Percentiles rank a stretch among this genome's conserved stretches.
Conservation (phyloP, 108 stramenopile genomes). For the Nannochloropsis salina region DNA sequence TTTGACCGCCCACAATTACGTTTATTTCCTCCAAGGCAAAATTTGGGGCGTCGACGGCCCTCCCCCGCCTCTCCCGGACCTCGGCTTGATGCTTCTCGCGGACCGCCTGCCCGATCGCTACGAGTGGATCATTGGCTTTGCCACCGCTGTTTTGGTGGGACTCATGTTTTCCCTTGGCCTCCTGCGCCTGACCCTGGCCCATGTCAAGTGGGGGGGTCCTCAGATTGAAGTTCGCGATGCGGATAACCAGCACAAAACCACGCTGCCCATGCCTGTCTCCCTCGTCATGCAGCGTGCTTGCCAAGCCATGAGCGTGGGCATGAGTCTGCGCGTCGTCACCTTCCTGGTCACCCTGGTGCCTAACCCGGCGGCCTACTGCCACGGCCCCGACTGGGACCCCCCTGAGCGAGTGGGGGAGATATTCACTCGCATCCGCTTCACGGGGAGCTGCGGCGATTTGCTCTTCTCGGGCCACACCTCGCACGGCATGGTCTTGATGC, state of each 20-base stretch:
- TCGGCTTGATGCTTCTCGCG: conserved; percentile 11
- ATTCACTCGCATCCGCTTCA: not conserved
- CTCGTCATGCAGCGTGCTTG: conserved; percentile 2
- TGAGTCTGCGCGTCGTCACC: not conserved
- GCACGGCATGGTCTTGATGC: conserved; percentile 6
- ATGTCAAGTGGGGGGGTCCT: not conserved
- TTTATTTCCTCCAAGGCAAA: conserved; percentile 20
- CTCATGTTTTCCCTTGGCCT: not conserved
- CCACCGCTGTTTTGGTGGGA: not conserved
- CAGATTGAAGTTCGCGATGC: not conserved
- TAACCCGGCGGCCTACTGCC: not conserved
- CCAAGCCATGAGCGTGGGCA: conserved; percentile 1
- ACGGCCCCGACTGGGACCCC: not conserved
- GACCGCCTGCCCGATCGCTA: not conserved
- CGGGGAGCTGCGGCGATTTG: not conserved
- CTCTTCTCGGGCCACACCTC: not conserved
- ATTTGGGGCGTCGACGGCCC: conserved; percentile 10
- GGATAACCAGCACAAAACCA: not conserved
- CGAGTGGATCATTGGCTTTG: not conserved
- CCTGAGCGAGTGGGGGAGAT: conserved; percentile 10
- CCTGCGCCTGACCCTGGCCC: not conserved
- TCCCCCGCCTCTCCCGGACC: not conserved
- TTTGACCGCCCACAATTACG: conserved; percentile 14
- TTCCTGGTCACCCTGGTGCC: not conserved
- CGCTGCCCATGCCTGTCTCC: conserved; percentile 9